Base-by-base conservation (phyloP, 345 rosid species). In the Melaleuca alternifolia region DNA sequence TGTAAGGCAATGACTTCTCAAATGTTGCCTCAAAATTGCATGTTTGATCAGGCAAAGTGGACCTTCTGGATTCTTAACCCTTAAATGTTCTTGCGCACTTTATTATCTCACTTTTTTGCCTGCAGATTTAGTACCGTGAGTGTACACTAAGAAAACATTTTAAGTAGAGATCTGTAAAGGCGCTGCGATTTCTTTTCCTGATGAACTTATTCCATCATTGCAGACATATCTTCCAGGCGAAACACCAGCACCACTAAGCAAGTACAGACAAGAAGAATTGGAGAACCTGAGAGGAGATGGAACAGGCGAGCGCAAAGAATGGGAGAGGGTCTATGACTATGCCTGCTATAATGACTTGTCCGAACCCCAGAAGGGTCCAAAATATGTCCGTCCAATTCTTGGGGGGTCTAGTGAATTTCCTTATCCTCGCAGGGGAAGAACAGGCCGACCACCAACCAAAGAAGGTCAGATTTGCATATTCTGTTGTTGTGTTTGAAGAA, bases 401-500 rank as follows among this genome's bases (percentile, higher is more conserved):
- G 99, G 99, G 44, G 99, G 99, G 6, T 89, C 96, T 20, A 23
- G 84, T 6, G 89, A 93, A 87, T 88, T 90, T 87, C 99, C 99
- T 77, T 96, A 96, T 88, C 99, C 99, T 83, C 96, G 99, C n/a
- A 92, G 98, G 81, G 94, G 93, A 77, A 90, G 97, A 91, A 96
- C 99, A 50, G 95, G 98, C 75, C 87, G 99, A 44, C 84, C 92
- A 52, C 94, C 94, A 15, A 84, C 91, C 13, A 62, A 87, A 54
- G 51, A 89, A 90, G 95, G 96, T 92, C 11, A 46, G 85, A 11
- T 1, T n/a, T 50, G 26, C 37, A 28, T 51, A 33, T 51, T 51
- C 56, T 83, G 0, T 51, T 1, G 33, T 51, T n/a, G 23, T 83
- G 84, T 37, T 51, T n/a, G 44, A 83, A 21, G 0, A 33, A 71